A percentile compares a stretch with the other conserved stretches of the same genome.
phyloP scores from a whole-genome alignment of 306 rosid species.

The Vigna radiata region DNA sequence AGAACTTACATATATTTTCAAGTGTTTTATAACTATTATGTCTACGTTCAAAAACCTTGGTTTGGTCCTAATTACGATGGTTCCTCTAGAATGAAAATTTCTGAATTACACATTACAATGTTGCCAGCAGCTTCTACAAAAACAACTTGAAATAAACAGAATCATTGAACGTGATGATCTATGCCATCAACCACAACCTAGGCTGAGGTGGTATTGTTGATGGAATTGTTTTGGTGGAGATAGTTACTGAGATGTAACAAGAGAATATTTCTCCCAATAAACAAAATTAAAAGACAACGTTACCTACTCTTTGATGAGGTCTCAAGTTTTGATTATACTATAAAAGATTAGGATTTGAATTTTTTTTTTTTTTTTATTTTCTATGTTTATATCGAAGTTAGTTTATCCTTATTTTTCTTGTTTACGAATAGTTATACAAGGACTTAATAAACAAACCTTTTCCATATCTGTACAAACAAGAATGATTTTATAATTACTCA shows the following conservation, averaged over 20 bases:
- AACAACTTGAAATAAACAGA: background rate
- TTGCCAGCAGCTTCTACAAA: background rate
- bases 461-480: background rate
- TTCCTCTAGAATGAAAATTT: background rate
- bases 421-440: background rate
- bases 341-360: background rate
- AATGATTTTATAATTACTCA: background rate
- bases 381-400: background rate
- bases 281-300: background rate
- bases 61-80: background rate
- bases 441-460: too few species aligned
- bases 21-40: background rate
- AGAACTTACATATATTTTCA: background rate
- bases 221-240: too few species aligned
- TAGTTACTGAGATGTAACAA: background rate
- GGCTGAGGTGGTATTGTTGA: too few species aligned
- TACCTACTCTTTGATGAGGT: background rate
- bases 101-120: background rate
- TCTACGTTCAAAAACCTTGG: background rate
- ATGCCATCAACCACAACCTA: constrained; percentile 3
- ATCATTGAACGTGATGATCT: constrained; percentile 7
- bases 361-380: background rate
- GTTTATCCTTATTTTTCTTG: background rate
- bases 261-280: background rate
- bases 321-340: background rate